A percentile compares a stretch with the other conserved stretches of the same genome.
phyloP scores from a whole-genome alignment of 225 moss, liverwort and hornwort species.

The Asterella californica region DNA sequence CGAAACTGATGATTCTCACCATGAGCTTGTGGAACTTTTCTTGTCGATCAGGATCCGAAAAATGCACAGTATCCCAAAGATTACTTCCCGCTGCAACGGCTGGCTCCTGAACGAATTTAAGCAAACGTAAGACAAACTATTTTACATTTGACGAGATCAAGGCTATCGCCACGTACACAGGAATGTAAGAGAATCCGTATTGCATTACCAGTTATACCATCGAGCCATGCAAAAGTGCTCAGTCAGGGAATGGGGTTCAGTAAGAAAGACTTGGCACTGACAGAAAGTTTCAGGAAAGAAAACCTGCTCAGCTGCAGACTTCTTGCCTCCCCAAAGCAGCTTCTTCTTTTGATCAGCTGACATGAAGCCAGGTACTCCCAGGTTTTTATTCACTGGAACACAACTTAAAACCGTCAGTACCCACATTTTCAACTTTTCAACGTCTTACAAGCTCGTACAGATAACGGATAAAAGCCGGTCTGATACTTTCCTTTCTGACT shows the following conservation, averaged over 20 bases:
- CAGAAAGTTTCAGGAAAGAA: background rate
- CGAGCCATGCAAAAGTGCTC: background rate
- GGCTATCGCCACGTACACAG: background rate
- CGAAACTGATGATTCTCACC: slow-evolving; percentile 44
- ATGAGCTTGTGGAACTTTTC: slow-evolving; percentile 99
- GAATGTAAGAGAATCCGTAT: background rate
- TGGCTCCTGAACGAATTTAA: slow-evolving; percentile 63
- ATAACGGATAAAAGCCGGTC: no score
- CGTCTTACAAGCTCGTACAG: background rate
- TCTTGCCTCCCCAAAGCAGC: slow-evolving; percentile 97
- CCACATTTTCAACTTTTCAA: background rate
- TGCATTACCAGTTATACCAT: background rate
- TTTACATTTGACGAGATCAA: no score
- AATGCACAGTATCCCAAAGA: slow-evolving; percentile 99
- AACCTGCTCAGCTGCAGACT: slow-evolving; percentile 86
- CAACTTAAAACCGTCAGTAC: no score
- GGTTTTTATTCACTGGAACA: slow-evolving; percentile 86
- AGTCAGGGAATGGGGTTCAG: background rate
- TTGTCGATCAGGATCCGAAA: slow-evolving; percentile 91
- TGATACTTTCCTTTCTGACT: no score
- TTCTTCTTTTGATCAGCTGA: slow-evolving; percentile 98
- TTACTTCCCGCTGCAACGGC: slow-evolving; percentile 79
- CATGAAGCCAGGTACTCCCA: slow-evolving; percentile 88
- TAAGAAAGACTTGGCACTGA: background rate
- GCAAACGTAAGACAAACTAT: background rate